These are phyloP conservation scores for Aureobasidium sp. DNA, from an alignment of 2,329 filamentous ascomycete genomes.

Conservation along the genomic window DNA sequence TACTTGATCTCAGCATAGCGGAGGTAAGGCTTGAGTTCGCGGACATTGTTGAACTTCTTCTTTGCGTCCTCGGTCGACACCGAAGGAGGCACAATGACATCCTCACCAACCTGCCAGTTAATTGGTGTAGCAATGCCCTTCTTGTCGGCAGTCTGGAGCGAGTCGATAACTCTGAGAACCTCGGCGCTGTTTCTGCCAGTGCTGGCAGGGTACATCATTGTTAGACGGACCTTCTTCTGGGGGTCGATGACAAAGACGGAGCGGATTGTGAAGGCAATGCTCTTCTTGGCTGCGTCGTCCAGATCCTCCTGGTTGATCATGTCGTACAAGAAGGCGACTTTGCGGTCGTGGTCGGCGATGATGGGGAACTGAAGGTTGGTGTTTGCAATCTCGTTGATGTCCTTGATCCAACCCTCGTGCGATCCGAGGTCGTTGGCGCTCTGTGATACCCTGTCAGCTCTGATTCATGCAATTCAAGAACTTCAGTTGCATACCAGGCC, in stretches of 20 bases:
- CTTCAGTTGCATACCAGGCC: conserved; percentile 47
- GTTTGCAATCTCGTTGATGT: conserved; percentile 45
- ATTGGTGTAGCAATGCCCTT: conserved; percentile 64
- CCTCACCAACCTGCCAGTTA: conserved; percentile 55
- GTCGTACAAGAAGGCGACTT: conserved; percentile 41
- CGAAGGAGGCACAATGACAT: conserved; percentile 82
- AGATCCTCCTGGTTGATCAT: conserved; percentile 33
- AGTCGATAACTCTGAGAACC: conserved; percentile 51
- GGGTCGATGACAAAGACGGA: conserved; percentile 94
- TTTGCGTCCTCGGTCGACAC: conserved; percentile 79
- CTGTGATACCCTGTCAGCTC: conserved; percentile 20
- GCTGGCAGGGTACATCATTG: conserved; percentile 85
- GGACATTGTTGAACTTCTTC: conserved; percentile 61
- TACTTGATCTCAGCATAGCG: conserved; percentile 51
- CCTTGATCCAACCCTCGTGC: conserved; percentile 84
- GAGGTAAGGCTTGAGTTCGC: conserved; percentile 59
- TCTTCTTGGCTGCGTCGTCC: conserved; percentile 26
- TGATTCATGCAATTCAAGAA: not conserved
- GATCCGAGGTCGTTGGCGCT: conserved; percentile 74
- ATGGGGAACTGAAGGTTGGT: conserved; percentile 41
- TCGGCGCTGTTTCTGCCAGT: conserved; percentile 59
- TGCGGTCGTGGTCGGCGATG: conserved; percentile 41
- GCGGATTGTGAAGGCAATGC: conserved; percentile 84
- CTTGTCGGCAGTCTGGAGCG: conserved; percentile 64
- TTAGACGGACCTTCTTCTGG: conserved; percentile 84